Evolutionary conservation across 208 protist species (phyloP).

Genomic region (Entamoeba invadens): DNA sequence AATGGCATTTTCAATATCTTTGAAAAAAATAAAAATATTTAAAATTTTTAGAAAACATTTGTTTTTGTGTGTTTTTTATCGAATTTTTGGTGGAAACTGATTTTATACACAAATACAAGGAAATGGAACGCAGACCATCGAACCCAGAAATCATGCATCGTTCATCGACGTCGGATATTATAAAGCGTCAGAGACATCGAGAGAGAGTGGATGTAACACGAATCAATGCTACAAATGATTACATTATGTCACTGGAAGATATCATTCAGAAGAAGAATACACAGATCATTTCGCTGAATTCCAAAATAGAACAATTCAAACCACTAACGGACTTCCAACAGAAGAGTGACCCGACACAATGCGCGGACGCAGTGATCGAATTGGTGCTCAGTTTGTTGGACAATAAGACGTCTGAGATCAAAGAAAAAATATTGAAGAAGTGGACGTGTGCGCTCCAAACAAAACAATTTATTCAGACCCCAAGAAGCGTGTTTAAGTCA

Average conservation of each 20-base stretch:
- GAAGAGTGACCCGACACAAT: background rate
- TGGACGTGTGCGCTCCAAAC: background rate
- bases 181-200: background rate
- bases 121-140: no score
- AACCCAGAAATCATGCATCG: background rate
- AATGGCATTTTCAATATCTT: no score
- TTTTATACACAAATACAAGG: no score
- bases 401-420: background rate
- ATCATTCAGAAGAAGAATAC: background rate
- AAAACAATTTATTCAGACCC: background rate
- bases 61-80: no score
- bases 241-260: background rate
- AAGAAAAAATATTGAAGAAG: background rate
- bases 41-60: no score
- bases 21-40: no score
- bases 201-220: background rate
- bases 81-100: no score
- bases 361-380: background rate
- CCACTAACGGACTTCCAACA: background rate
- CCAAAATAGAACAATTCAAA: background rate
- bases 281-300: background rate
- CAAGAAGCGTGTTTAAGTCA: background rate
- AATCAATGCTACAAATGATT: background rate
- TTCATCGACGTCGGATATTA: background rate
- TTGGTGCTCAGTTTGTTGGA: background rate